These are phyloP conservation scores for Lithohypha guttulata DNA, from an alignment of 2,329 filamentous ascomycete genomes.

Conservation along the genomic window DNA sequence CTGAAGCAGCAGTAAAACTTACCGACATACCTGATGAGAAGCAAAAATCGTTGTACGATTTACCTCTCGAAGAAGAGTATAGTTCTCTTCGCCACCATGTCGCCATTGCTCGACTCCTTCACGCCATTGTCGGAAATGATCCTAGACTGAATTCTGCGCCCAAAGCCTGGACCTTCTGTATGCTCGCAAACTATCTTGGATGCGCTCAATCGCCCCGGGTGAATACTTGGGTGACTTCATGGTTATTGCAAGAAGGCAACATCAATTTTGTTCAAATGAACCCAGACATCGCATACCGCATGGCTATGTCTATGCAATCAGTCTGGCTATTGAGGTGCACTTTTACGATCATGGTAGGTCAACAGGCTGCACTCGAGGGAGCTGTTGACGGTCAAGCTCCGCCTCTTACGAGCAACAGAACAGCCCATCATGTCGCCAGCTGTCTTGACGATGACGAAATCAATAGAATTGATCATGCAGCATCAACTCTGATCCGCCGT, in stretches of 20 bases:
- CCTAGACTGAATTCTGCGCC: slow-evolving; percentile 53
- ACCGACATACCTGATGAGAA: no score
- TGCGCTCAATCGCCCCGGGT: slow-evolving; percentile 25
- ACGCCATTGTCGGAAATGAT: slow-evolving; percentile 44
- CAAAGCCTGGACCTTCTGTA: slow-evolving; percentile 57
- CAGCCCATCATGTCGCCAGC: not conserved
- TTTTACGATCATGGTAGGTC: slow-evolving; percentile 53
- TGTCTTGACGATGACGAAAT: slow-evolving; percentile 43
- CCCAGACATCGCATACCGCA: slow-evolving; percentile 50
- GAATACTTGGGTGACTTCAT: slow-evolving; percentile 42
- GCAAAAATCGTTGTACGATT: not conserved
- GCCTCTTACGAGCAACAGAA: not conserved
- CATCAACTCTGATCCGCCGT: slow-evolving; percentile 41
- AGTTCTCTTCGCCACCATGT: slow-evolving; percentile 53
- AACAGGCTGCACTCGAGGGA: slow-evolving; percentile 43
- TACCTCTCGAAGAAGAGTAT: slow-evolving; percentile 40
- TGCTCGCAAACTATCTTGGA: slow-evolving; percentile 50
- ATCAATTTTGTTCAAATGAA: slow-evolving; percentile 51
- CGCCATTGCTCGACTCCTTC: slow-evolving; percentile 52
- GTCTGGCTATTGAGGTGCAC: slow-evolving; percentile 31
- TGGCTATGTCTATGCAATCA: slow-evolving; percentile 37
- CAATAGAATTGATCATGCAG: slow-evolving; percentile 50
- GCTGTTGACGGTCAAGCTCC: slow-evolving; percentile 13
- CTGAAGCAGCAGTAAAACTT: no score
- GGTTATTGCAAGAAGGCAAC: slow-evolving; percentile 49